A percentile compares a stretch with the other conserved stretches of the same genome.
Conservation (phyloP, 176 grass and related monocot species). For the Eremochloa ophiuroides region DNA sequence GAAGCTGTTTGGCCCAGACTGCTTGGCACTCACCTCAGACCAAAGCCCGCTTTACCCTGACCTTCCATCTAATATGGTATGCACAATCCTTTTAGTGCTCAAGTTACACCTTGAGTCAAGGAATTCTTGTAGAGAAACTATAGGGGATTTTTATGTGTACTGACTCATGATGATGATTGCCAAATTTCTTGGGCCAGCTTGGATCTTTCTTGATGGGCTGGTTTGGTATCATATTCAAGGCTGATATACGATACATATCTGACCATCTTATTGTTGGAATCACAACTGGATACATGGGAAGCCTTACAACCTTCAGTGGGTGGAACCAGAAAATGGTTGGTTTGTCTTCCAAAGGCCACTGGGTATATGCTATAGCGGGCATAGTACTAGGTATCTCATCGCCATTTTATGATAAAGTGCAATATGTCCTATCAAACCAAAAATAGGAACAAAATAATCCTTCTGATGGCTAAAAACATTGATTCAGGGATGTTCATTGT, state of each 20-base stretch:
- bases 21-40: conserved; percentile 65
- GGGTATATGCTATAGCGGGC: conserved; percentile 67
- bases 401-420: not conserved
- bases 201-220: conserved; percentile 98
- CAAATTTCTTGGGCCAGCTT: conserved; percentile 49
- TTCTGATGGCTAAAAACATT: conserved; percentile 16
- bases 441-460: not conserved
- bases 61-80: conserved; percentile 93
- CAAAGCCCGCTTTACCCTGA: conserved; percentile 76
- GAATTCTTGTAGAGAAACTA: not conserved
- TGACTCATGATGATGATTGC: not conserved
- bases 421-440: not conserved
- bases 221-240: conserved; percentile 95
- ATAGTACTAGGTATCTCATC: conserved; percentile 67
- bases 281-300: conserved; percentile 82
- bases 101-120: conserved; percentile 6
- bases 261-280: conserved; percentile 78
- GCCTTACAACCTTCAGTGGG: conserved; percentile 92
- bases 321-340: conserved; percentile 89
- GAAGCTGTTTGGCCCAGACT: conserved; percentile 72
- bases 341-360: conserved; percentile 83
- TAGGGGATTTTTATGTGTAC: not conserved
- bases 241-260: conserved; percentile 65
- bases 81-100: not conserved
- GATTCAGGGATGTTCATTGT: conserved; percentile 69